Conservation (phyloP, 108 stramenopile genomes). For the Nitzschia sp. region DNA sequence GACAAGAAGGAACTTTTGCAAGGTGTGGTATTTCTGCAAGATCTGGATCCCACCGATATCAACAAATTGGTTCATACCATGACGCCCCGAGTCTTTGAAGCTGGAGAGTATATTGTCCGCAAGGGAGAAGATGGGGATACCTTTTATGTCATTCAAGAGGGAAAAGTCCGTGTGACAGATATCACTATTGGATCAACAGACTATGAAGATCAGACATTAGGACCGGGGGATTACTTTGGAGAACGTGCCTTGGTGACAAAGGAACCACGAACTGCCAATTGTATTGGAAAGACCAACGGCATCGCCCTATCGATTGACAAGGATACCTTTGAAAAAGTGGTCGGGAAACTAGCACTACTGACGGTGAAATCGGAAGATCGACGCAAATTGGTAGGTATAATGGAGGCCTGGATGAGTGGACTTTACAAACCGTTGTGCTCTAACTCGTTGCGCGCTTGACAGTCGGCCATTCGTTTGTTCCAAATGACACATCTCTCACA, state of each 20-base stretch:
- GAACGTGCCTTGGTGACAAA: conserved; percentile 82
- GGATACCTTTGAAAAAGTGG: conserved; percentile 65
- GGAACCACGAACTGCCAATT: conserved; percentile 72
- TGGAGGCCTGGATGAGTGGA: not conserved
- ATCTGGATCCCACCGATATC: conserved; percentile 62
- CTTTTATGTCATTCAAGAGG: conserved; percentile 87
- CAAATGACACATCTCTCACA: conserved; percentile 26
- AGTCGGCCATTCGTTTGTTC: conserved; percentile 34
- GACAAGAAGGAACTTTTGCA: conserved; percentile 71
- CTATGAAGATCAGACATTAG: conserved; percentile 59
- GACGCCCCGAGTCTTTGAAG: conserved; percentile 67
- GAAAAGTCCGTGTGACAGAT: conserved; percentile 67
- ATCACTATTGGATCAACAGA: conserved; percentile 49
- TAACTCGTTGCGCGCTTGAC: not conserved
- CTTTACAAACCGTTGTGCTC: too few species aligned
- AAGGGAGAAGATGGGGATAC: conserved; percentile 91
- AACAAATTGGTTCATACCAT: conserved; percentile 64
- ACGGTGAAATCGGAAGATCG: conserved; percentile 49
- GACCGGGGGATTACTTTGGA: conserved; percentile 85
- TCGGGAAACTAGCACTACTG: conserved; percentile 48
- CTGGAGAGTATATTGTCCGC: conserved; percentile 81
- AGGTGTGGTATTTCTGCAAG: conserved; percentile 69
- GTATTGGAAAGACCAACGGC: conserved; percentile 65
- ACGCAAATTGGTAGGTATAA: conserved; percentile 54
- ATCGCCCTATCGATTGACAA: conserved; percentile 36